Percentiles rank a stretch among this genome's conserved stretches.
phyloP scores from a whole-genome alignment of 2,329 filamentous ascomycete species.

The Colletotrichum lindemuthianum region DNA sequence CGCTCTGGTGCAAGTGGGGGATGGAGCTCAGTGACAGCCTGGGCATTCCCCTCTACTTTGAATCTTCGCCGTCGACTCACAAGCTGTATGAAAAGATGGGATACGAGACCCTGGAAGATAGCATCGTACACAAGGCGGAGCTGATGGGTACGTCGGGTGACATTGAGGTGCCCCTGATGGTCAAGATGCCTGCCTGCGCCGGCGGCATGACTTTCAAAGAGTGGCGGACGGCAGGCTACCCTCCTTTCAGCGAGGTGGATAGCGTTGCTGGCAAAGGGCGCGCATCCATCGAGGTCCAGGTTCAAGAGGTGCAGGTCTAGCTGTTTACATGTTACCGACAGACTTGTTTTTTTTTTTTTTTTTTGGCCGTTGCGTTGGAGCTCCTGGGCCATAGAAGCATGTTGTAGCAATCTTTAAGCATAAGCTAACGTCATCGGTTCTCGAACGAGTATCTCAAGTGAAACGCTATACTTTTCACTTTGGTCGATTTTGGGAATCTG shows the following conservation, averaged over 20 bases:
- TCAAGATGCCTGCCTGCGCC: constrained; percentile 50
- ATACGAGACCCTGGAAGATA: constrained; percentile 52
- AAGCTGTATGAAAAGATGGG: constrained; percentile 58
- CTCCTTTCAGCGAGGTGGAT: constrained; percentile 31
- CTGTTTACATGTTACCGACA: not conserved
- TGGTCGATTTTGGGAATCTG: not conserved
- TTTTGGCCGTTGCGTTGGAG: not conserved
- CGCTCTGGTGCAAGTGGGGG: constrained; percentile 53
- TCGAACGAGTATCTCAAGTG: not conserved
- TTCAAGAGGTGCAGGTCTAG: constrained; percentile 23
- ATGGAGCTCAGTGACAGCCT: constrained; percentile 48
- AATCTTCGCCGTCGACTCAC: constrained; percentile 54
- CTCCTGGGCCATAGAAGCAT: not conserved
- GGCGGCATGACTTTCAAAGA: constrained; percentile 47
- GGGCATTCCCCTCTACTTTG: constrained; percentile 56
- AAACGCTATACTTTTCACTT: not conserved
- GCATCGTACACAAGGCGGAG: constrained; percentile 50
- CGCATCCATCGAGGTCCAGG: constrained; percentile 24
- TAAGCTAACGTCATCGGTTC: too few relatives aligned
- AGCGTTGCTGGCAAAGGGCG: constrained; percentile 4
- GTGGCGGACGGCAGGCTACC: constrained; percentile 41
- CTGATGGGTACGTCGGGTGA: constrained; percentile 47
- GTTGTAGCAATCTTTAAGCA: too few relatives aligned
- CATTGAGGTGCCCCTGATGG: constrained; percentile 53
- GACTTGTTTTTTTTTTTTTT: not conserved